Base-by-base conservation (phyloP, 345 rosid genomes). In the Capsella bursapastoris region DNA sequence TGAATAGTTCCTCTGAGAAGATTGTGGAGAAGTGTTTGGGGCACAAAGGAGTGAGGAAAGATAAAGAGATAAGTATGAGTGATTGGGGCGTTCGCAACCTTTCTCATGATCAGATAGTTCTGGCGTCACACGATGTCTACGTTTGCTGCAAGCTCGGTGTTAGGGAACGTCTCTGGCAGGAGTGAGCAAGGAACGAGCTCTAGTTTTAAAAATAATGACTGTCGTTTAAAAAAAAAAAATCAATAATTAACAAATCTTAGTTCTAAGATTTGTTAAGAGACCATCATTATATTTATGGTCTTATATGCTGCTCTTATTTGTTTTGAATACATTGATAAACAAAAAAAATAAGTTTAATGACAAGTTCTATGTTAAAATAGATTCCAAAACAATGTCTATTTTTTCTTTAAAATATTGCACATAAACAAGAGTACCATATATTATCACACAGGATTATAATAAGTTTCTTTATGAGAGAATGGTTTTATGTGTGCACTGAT, bases 71-170 rank as follows among this genome's bases (percentile, higher is more conserved):
- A 16, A 6, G 57, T 64, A 64, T 10, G 57, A 64, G 69, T 32
- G 3, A 64, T 32, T 64, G 69, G 69, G 57, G 43, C 3, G 44
- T 11, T 64, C 16, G 15, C 4, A 0, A 6, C 0, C 68, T 64
- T 64, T 64, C 28, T 0, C 2, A 32, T 9, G 29, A 16, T 15
- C 68, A 64, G 43, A 47, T 47, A 15, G 15, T 31, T 47, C 43
- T 5, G 15, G 56, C 68, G 4, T 10, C 56, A 64, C 3, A 9
- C 6, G 56, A 64, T 64, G 60, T 64, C 28, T 64, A 64, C 16
- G 44, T 31, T 64, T 64, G 16, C 57, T 64, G 0, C 69, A 32
- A 64, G 43, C 43, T 64, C 29, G 69, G 57, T 64, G 57, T 32
- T 47, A 5, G 3, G 29, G 2, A 31, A 16, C 16, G 29, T 16